These are phyloP conservation scores for Austroboletus rostrupii DNA, from an alignment of 1,284 basidiomycete species.

Conservation along the genomic window DNA sequence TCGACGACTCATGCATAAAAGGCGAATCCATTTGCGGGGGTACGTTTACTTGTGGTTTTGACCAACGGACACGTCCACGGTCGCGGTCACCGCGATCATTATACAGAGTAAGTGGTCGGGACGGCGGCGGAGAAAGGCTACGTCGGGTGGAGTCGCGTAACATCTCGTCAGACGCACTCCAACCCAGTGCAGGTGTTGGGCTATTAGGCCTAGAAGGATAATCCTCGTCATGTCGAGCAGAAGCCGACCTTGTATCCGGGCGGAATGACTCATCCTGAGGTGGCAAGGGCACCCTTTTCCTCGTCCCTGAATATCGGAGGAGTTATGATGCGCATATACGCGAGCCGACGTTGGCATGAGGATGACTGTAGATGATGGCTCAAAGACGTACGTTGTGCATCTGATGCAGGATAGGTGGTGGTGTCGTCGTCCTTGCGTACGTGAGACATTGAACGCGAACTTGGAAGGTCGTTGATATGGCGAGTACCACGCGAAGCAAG, in stretches of 20 bases:
- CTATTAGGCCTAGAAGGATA: constrained; percentile 4
- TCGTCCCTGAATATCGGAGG: constrained; percentile 24
- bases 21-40: constrained; percentile 14
- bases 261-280: constrained; percentile 35
- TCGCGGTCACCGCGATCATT: constrained; percentile 19
- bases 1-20: constrained; percentile 19
- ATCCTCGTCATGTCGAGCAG: constrained; percentile 13
- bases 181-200: constrained; percentile 1
- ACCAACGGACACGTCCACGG: constrained; percentile 14
- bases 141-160: constrained; percentile 9
- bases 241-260: constrained; percentile 20
- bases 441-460: constrained; percentile 13
- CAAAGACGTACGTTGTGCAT: constrained; percentile 43
- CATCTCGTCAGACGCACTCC: constrained; percentile 4
- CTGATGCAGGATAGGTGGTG: constrained; percentile 18
- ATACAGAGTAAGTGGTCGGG: constrained; percentile 1
- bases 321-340: constrained; percentile 15
- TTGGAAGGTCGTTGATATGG: constrained; percentile 21
- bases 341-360: constrained; percentile 31
- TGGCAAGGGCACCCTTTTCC: constrained; percentile 34
- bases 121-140: constrained; percentile 12
- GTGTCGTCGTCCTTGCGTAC: constrained; percentile 17
- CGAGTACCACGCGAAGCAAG: constrained; percentile 7
- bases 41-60: constrained; percentile 12
- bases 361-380: constrained; percentile 29